Evolutionary conservation across 345 rosid species (phyloP), one percentile per base, ranked within the genome.

Genomic region (Rhodamnia argentea): DNA sequence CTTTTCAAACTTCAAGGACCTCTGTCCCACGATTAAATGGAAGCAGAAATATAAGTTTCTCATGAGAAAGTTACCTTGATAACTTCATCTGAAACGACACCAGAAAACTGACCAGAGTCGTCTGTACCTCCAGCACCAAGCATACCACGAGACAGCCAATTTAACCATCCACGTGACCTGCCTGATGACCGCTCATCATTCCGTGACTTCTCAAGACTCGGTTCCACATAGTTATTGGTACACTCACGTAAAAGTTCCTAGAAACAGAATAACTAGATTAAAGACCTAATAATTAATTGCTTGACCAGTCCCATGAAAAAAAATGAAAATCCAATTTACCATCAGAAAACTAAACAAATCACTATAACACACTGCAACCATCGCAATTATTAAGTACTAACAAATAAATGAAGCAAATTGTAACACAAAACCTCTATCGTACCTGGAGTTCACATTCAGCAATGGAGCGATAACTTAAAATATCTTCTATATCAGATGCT

Each of bases 111-210:
- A 89, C 93, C 91, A 86, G 97, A 93, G 87, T 95, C 99, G 84
- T 95, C 98, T 54, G 99, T 95, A 62, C 98, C 99, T 83, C 98
- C 99, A 84, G 99, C 99, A 90, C 99, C 98, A 86, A 95, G 99
- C 99, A 96, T 96, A 84, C 99, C 98, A 84, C 97, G 95, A 50
- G 99, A 96, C 84, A 96, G 91, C 98, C 98, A 95, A 87, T 96
- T 96, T 91, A 95, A 91, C 99, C 99, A 96, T 85, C 99, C 98
- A 86, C 94, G 92, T 26, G 98, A 92, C 90, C 90, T 92, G 89
- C 91, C 92, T 24, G 89, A 90, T 59, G 88, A 88, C 52, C 57
- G 94, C 76, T 90, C 96, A 84, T 94, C 95, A 87, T 89, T 93
- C 81, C 86, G 92, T 62, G 93, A 91, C 87, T 91, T 96, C 87